These are phyloP conservation scores for Metschnikowia picachoensis DNA, from an alignment of 805 yeast species.

Conservation along the genomic window DNA sequence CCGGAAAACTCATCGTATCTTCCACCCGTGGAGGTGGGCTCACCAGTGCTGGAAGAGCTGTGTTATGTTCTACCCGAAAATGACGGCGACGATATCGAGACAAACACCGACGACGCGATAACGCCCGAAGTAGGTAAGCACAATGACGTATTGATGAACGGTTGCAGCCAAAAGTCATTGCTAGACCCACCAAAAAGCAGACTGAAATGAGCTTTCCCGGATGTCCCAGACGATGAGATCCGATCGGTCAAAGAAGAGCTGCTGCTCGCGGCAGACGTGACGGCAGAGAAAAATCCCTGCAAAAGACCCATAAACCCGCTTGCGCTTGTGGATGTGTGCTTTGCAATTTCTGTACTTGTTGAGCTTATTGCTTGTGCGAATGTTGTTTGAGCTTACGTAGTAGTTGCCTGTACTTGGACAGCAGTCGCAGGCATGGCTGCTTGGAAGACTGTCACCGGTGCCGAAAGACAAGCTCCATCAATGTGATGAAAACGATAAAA, in stretches of 20 bases:
- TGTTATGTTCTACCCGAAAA: not conserved
- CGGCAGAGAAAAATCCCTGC: slow-evolving; percentile 1
- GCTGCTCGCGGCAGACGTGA: not conserved
- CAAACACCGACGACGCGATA: no score
- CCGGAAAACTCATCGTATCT: slow-evolving; percentile 19
- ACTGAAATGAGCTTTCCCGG: slow-evolving; percentile 5
- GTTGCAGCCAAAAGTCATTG: not conserved
- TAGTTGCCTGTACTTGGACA: not conserved
- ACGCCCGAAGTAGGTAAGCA: no score
- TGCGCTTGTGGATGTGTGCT: not conserved
- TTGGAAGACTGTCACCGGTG: slow-evolving; percentile 13
- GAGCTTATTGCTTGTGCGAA: slow-evolving; percentile 7
- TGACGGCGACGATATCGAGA: no score
- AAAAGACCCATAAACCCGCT: slow-evolving; percentile 3
- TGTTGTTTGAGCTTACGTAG: not conserved
- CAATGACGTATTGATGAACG: not conserved
- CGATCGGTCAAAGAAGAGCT: not conserved
- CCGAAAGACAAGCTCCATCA: slow-evolving; percentile 5
- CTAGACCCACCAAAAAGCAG: slow-evolving; percentile 3
- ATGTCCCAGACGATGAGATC: not conserved
- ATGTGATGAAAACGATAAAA: not conserved
- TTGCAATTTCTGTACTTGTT: slow-evolving; percentile 6
- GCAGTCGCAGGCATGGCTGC: slow-evolving; percentile 13
- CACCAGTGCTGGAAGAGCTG: not conserved
- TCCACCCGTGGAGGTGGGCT: slow-evolving; percentile 9